Evolutionary conservation across 2,329 filamentous ascomycete genomes (phyloP), one percentile per base, ranked within the genome.

Genomic region (Aspergillus aculeatinus): DNA sequence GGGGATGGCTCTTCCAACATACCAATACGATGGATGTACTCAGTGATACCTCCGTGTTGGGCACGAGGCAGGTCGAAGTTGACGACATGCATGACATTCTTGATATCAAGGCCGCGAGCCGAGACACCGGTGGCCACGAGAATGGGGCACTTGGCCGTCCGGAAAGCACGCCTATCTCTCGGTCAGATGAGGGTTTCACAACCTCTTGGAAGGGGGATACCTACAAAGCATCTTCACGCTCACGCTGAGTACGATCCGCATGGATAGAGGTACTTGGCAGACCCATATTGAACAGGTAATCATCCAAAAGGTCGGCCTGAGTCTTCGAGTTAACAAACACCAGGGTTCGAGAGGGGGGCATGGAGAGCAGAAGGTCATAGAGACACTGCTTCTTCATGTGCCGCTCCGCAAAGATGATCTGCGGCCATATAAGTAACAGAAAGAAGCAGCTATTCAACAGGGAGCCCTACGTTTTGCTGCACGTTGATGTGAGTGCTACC

Each of bases 11-110:
- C 11, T 19, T 10, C 10, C 33, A 25, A 71, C 82, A 77, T 85
- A 91, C 90, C 95, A 72, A 98, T 98, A 12, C 95, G 91, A 72
- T 99, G 95, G 27, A 90, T 87, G 68, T 98, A 99, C 74, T 98
- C 95, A 52, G 91, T 87, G 58, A 97, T 96, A 2, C 93, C 94
- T n/a, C 92, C 92, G 67, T 94, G 84, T 0, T 86, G 80, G 48
- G 82, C 77, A 5, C 82, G 87, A 0, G 94, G 94, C 1, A 98
- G 80, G 62, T 98, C 93, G 68, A 88, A 98, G 78, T 99, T 98
- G 82, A 99, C 89, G 61, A 99, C 90, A 65, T 96, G 92, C 80
- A 88, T 87, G 5, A 98, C 89, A 65, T 95, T 92, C 60, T 86
- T 86, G 39, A 97, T 89, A 67, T 98, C 93, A 35, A 97, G 87